Conservation (phyloP, 1,284 basidiomycete genomes). For the Agroathelia rolfsii region DNA sequence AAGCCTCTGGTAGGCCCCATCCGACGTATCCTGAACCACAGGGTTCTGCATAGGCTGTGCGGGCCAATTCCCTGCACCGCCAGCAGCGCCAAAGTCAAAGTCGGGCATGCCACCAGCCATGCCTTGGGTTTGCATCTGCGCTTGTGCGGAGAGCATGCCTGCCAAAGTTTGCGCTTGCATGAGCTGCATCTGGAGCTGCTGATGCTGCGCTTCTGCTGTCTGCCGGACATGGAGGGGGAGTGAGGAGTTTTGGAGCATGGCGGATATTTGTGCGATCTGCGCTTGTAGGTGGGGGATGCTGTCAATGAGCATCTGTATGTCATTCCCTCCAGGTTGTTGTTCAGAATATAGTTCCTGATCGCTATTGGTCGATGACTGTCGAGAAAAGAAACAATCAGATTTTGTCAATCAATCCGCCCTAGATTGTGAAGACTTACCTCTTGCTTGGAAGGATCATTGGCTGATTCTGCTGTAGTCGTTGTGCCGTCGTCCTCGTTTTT, state of each 20-base stretch:
- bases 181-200: constrained; percentile 67
- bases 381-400: constrained; percentile 17
- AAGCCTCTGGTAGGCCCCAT: constrained; percentile 76
- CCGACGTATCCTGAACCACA: constrained; percentile 57
- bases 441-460: constrained; percentile 10
- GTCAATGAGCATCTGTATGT: constrained; percentile 61
- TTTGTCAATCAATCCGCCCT: no score
- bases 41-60: no score
- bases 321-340: constrained; percentile 46
- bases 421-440: constrained; percentile 17
- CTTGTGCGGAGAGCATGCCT: constrained; percentile 47
- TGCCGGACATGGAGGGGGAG: constrained; percentile 64
- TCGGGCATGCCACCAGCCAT: no score
- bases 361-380: constrained; percentile 22
- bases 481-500: constrained; percentile 54
- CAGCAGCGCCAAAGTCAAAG: no score
- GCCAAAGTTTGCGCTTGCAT: constrained; percentile 64
- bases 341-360: constrained; percentile 59
- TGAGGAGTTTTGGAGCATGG: constrained; percentile 66
- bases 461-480: constrained; percentile 13
- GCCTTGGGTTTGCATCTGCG: no score
- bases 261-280: constrained; percentile 63
- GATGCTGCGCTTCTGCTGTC: constrained; percentile 67
- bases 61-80: no score
- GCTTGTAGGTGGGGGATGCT: constrained; percentile 72